Evolutionary conservation across 2,329 filamentous ascomycete genomes (phyloP), one percentile per base, ranked within the genome.

Genomic region (Ophiostoma sp.): DNA sequence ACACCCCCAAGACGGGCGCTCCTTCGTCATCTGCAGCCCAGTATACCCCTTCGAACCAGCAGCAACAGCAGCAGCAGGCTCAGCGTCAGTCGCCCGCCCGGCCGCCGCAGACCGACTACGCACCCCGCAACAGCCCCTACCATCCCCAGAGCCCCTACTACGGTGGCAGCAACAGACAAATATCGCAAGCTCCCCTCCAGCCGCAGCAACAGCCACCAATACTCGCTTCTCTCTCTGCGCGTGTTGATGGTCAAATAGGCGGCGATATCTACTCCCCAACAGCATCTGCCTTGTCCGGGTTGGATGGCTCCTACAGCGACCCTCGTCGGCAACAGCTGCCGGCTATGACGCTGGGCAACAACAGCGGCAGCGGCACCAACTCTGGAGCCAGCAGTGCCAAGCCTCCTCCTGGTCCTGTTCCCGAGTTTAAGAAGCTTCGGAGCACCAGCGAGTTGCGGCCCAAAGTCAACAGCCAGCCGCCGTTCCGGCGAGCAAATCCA

Each of bases 401-500:
- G 27, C 14, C 79, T 70, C 82, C 80, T 74, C 84, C 86, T 76
- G 88, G 90, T 12, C 88, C 90, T 6, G 91, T 97, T 66, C 95
- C 94, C 62, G 92, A 95, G 76, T 97, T 98, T 77, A 88, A 87
- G 75, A 93, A 91, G 77, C 83, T 96, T 74, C 84, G 89, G 71
- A 87, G 86, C 40, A 80, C 88, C 40, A 82, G 86, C 67, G 93
- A 98, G 70, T 79, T 99, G 74, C 86, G 89, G 71, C 92, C 93
- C 60, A 91, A 89, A 76, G 87, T 95, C 76, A 97, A 94, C 78
- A 76, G 86, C 27, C 95, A 99, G 76, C 95, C 95, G 67, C 86
- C 92, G 1, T 98, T 96, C 76, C 87, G 95, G 74, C 88, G 95
- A 79, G 95, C 95, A 68, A 96, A 97, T 74, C 95, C 95, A 1